These are phyloP conservation scores for Pseudogymnoascus sp. DNA, from an alignment of 2,329 filamentous ascomycete genomes.

Conservation along the genomic window DNA sequence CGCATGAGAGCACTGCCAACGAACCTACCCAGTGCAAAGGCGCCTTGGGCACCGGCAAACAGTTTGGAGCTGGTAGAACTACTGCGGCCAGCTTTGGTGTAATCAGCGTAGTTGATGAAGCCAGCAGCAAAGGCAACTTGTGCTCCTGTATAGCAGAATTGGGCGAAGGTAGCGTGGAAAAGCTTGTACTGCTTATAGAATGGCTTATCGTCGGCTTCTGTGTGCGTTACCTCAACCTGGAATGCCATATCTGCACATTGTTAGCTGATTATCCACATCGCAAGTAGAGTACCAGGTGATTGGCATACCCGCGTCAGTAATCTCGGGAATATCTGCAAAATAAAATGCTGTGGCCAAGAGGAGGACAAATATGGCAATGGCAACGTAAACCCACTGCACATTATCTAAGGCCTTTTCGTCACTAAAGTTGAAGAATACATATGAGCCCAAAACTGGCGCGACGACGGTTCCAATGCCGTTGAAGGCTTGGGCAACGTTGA, in stretches of 20 bases:
- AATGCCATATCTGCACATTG: constrained; percentile 11
- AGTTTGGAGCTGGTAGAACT: constrained; percentile 38
- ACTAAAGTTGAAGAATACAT: constrained; percentile 61
- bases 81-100: constrained; percentile 23
- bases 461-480: constrained; percentile 68
- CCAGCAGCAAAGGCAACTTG: constrained; percentile 58
- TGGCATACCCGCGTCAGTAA: constrained; percentile 55
- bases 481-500: constrained; percentile 70
- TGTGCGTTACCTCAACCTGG: constrained; percentile 32
- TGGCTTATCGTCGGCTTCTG: constrained; percentile 45
- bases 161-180: constrained; percentile 65
- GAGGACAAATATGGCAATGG: constrained; percentile 52
- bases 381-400: constrained; percentile 58
- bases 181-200: constrained; percentile 63
- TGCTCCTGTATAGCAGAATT: constrained; percentile 70
- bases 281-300: constrained; percentile 29
- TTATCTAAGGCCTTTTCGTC: constrained; percentile 44
- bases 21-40: constrained; percentile 68
- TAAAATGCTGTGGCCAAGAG: constrained; percentile 50
- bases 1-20: constrained; percentile 59
- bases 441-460: constrained; percentile 63
- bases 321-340: constrained; percentile 41
- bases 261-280: constrained; percentile 13
- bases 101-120: constrained; percentile 57
- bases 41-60: constrained; percentile 65